Evolutionary conservation across 176 grass and related monocot genomes (phyloP).

Genomic region (Urochloa ruziziensis): DNA sequence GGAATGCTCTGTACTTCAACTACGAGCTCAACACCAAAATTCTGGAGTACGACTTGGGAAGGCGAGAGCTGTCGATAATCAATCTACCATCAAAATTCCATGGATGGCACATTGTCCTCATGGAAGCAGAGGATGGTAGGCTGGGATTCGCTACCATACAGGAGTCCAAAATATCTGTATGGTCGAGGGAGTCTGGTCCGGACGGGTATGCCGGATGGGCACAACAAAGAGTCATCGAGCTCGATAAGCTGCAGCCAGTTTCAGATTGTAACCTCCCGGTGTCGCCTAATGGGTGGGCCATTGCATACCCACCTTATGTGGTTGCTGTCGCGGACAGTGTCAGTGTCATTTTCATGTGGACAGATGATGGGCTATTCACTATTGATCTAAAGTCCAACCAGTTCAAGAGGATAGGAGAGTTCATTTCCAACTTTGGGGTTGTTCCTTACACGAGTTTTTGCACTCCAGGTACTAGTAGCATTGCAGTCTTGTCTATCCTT

Average conservation of each 20-base stretch:
- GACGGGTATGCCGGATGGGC: background rate
- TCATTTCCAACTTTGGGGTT: background rate
- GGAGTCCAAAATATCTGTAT: background rate
- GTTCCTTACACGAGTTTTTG: conserved; percentile 19
- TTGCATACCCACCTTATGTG: background rate
- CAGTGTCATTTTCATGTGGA: background rate
- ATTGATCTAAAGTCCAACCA: background rate
- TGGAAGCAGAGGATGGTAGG: background rate
- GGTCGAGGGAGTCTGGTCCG: background rate
- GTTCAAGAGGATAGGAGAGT: background rate
- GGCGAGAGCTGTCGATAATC: background rate
- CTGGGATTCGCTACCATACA: background rate
- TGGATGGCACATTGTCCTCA: background rate
- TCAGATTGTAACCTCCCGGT: background rate
- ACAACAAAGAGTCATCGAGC: background rate
- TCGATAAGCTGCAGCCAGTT: background rate
- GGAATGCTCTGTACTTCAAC: background rate
- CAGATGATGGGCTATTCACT: background rate
- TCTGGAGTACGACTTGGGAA: background rate
- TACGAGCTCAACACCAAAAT: background rate
- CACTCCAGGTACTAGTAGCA: background rate
- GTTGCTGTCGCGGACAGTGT: background rate
- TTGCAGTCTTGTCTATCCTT: background rate
- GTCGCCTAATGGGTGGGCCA: no score
- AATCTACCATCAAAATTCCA: background rate